Percentiles rank a stretch among this genome's conserved stretches.
phyloP scores from a whole-genome alignment of 106 monocot genomes.

The Dendrobium huoshanense region DNA sequence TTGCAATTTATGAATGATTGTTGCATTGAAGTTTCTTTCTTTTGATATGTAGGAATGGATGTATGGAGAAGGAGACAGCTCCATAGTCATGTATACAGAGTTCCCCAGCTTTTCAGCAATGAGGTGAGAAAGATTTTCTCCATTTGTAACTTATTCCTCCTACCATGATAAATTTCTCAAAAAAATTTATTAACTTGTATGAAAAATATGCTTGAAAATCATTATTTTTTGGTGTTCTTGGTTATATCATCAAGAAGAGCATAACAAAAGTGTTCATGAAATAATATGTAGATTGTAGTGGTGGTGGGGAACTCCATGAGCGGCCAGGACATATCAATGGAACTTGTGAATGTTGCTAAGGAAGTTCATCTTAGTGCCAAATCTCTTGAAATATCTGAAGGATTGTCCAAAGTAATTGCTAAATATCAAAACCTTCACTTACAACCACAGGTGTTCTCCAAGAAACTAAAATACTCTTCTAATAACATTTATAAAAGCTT shows the following conservation, averaged over 20 bases:
- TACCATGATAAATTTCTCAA: too few relatives aligned
- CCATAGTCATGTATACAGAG: constrained; percentile 32
- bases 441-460: constrained; percentile 29
- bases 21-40: neutral
- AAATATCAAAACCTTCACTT: constrained; percentile 37
- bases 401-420: constrained; percentile 33
- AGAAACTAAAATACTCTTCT: neutral
- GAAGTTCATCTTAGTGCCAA: constrained; percentile 54
- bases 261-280: neutral
- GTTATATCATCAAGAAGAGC: neutral
- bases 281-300: constrained; percentile 34
- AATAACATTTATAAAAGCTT: neutral
- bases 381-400: constrained; percentile 39
- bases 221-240: neutral
- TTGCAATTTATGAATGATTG: neutral
- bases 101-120: constrained; percentile 37
- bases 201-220: neutral
- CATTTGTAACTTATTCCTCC: neutral
- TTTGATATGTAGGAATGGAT: constrained; percentile 36
- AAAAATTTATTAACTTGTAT: too few relatives aligned
- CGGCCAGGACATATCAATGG: constrained; percentile 62
- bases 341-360: constrained; percentile 41
- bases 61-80: constrained; percentile 38
- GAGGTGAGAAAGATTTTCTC: constrained; percentile 34
- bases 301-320: constrained; percentile 54